Percentiles rank a stretch among this genome's conserved stretches.
Conservation (phyloP, 768 basidiomycete species). For the Floccularia luteovirens region DNA sequence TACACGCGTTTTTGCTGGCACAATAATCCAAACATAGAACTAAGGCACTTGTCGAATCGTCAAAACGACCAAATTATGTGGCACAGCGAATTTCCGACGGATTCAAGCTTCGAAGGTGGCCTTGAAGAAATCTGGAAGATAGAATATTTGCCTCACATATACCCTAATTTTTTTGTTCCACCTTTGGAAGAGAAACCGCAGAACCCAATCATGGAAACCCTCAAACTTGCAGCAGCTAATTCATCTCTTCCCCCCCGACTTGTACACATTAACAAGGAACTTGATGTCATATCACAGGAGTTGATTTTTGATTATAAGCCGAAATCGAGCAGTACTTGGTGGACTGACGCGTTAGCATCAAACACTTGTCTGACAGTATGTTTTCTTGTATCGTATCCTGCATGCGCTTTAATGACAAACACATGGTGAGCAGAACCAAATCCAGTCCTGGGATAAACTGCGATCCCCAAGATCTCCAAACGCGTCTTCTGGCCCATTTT, state of each 20-base stretch:
- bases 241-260: conserved; percentile 8
- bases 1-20: too few species aligned
- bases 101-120: too few species aligned
- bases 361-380: conserved; percentile 1
- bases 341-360: conserved; percentile 9
- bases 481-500: conserved; percentile 41
- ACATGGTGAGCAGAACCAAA: conserved; percentile 33
- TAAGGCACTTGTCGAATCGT: too few species aligned
- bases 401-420: not conserved
- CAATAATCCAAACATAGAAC: too few species aligned
- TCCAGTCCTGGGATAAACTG: conserved; percentile 60
- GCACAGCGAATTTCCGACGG: too few species aligned
- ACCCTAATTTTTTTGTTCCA: conserved; percentile 54
- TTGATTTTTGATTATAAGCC: not conserved
- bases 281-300: conserved; percentile 13
- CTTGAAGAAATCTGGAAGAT: conserved; percentile 2
- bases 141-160: conserved; percentile 29
- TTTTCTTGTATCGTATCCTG: not conserved
- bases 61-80: too few species aligned
- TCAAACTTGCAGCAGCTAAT: conserved; percentile 25
- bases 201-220: conserved; percentile 64
- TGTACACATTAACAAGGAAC: conserved; percentile 18
- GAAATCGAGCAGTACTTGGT: conserved; percentile 4
- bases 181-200: conserved; percentile 64
- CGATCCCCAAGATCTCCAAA: conserved; percentile 21